Evolutionary conservation across 371 early-diverging fungal species (phyloP).

Genomic region (Rhizopus delemar): DNA sequence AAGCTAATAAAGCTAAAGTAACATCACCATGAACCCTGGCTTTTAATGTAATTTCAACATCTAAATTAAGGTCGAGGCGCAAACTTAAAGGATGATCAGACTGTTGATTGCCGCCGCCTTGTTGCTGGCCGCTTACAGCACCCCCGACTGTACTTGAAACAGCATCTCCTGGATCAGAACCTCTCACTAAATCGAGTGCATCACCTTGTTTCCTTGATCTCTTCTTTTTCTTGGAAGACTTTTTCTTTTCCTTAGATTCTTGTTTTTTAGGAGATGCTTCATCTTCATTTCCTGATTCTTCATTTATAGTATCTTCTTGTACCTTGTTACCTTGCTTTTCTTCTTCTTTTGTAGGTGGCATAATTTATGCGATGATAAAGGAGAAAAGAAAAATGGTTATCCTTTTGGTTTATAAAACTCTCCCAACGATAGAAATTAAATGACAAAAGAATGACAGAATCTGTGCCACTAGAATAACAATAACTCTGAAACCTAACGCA

Average conservation of each 20-base stretch:
- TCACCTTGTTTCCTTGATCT: constrained; percentile 9
- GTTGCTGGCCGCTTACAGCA: not conserved
- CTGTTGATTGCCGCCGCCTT: constrained; percentile 3
- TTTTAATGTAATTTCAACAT: constrained; percentile 37
- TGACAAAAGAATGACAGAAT: constrained; percentile 11
- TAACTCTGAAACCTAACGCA: not conserved
- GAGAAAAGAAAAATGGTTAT: constrained; percentile 1
- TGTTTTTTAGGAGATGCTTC: constrained; percentile 7
- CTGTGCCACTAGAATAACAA: not conserved
- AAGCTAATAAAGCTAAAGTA: constrained; percentile 30
- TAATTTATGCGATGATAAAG: not conserved
- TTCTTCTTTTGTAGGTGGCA: constrained; percentile 22
- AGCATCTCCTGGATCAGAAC: constrained; percentile 8
- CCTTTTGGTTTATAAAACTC: constrained; percentile 9
- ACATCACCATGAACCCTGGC: constrained; percentile 35
- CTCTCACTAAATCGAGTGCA: constrained; percentile 10
- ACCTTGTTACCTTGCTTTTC: not conserved
- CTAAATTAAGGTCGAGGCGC: constrained; percentile 38
- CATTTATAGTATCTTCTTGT: constrained; percentile 9
- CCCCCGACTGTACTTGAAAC: not conserved
- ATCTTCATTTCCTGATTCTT: constrained; percentile 11
- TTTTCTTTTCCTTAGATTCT: constrained; percentile 14
- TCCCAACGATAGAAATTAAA: not conserved
- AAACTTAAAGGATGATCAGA: constrained; percentile 29
- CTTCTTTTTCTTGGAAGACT: constrained; percentile 24